Percentiles rank a stretch among this genome's conserved stretches.
phyloP scores from a whole-genome alignment of 108 stramenopile species.

The Conticribra guillardii region DNA sequence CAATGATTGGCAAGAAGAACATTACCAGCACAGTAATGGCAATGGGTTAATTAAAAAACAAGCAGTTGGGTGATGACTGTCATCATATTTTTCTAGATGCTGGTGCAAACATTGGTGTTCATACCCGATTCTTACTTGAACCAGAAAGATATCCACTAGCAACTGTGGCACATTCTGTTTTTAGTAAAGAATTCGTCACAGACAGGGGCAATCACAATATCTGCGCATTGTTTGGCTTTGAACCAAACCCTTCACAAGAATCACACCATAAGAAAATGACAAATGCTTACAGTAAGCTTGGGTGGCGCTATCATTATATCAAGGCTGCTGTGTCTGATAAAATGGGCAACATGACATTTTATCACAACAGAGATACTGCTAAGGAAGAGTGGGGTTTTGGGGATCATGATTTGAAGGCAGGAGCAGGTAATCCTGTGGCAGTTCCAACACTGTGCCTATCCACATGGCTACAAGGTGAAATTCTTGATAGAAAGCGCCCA shows the following conservation, averaged over 20 bases:
- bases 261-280: constrained; percentile 11
- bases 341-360: constrained; percentile 47
- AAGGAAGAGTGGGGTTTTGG: background rate
- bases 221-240: constrained; percentile 48
- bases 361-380: constrained; percentile 9
- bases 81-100: constrained; percentile 46
- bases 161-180: background rate
- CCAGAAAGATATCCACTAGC: constrained; percentile 32
- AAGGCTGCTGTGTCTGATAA: constrained; percentile 29
- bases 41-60: too few species aligned
- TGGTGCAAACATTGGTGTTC: constrained; percentile 44
- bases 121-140: constrained; percentile 45
- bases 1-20: too few species aligned
- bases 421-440: background rate
- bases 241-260: constrained; percentile 35
- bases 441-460: background rate
- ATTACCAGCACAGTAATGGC: too few species aligned
- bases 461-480: background rate
- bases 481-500: background rate
- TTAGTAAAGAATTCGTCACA: constrained; percentile 16
- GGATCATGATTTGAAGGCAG: background rate
- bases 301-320: constrained; percentile 38
- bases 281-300: constrained; percentile 18
- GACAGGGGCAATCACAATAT: constrained; percentile 31
- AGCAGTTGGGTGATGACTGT: constrained; percentile 35